Percentiles rank a stretch among this genome's conserved stretches.
phyloP scores from a whole-genome alignment of 768 basidiomycete genomes.

The Suillus brevipes region DNA sequence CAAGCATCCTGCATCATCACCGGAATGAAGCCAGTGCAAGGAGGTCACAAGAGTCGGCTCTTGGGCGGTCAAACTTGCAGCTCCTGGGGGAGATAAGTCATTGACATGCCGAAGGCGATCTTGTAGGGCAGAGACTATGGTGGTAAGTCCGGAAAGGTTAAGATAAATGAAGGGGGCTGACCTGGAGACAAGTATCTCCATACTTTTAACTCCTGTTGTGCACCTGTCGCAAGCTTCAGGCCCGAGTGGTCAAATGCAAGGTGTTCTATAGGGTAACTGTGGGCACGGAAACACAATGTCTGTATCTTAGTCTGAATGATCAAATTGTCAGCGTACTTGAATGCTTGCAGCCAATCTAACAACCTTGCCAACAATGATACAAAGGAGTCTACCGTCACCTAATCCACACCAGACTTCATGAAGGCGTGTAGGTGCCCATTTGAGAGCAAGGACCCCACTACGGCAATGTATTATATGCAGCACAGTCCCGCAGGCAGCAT shows the following conservation, averaged over 20 bases:
- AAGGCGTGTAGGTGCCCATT: not conserved
- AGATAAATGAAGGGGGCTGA: not conserved
- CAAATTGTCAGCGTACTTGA: not conserved
- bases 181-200: slow-evolving; percentile 2
- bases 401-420: slow-evolving; percentile 9
- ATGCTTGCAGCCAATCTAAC: not conserved
- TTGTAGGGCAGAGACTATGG: not conserved
- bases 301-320: slow-evolving; percentile 5
- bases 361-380: slow-evolving; percentile 1
- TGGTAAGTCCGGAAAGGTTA: not conserved
- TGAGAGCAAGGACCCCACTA: slow-evolving; percentile 4
- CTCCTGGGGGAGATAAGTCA: not conserved
- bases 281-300: not conserved
- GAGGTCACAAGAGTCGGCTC: slow-evolving; percentile 5
- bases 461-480: slow-evolving; percentile 3
- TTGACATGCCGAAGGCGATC: slow-evolving; percentile 1
- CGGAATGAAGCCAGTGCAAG: slow-evolving; percentile 4
- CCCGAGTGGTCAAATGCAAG: slow-evolving; percentile 6
- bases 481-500: not conserved
- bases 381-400: slow-evolving; percentile 7
- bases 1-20: slow-evolving; percentile 5
- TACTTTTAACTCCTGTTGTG: slow-evolving; percentile 3
- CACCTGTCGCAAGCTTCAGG: slow-evolving; percentile 1
- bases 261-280: slow-evolving; percentile 3
- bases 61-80: not conserved